A percentile compares a stretch with the other conserved stretches of the same genome.
Conservation (phyloP, 805 yeast species). For the Candida nonsorbophila region DNA sequence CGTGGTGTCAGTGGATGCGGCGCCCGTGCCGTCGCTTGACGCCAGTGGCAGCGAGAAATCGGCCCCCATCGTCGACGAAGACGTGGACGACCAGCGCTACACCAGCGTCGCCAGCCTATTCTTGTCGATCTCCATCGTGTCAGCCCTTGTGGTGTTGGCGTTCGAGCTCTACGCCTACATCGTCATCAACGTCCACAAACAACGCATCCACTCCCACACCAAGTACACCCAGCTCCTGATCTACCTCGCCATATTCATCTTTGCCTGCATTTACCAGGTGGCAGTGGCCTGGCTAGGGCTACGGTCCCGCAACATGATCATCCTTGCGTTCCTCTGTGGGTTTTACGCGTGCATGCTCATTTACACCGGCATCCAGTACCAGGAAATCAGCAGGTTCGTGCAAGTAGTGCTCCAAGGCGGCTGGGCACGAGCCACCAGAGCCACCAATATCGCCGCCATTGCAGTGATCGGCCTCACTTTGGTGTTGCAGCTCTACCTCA, state of each 20-base stretch:
- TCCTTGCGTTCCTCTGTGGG: conserved; percentile 31
- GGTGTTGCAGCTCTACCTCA: conserved; percentile 21
- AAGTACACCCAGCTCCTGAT: conserved; percentile 29
- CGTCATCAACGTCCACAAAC: conserved; percentile 28
- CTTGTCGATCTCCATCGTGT: conserved; percentile 22
- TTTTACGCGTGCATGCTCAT: conserved; percentile 40
- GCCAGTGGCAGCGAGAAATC: neutral
- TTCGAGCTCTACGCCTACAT: conserved; percentile 38
- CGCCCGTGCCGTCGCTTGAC: neutral
- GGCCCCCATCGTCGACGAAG: neutral
- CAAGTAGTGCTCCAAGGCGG: conserved; percentile 8
- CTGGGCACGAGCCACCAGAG: conserved; percentile 29
- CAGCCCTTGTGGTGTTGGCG: conserved; percentile 28
- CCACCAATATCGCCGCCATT: conserved; percentile 40
- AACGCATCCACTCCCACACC: conserved; percentile 9
- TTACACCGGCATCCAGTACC: conserved; percentile 43
- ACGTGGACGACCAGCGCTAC: conserved; percentile 3
- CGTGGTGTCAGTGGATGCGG: neutral
- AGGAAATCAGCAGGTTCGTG: conserved; percentile 28
- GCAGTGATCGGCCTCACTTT: conserved; percentile 32
- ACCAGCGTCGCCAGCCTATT: conserved; percentile 16
- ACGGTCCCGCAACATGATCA: conserved; percentile 31
- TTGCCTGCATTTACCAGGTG: conserved; percentile 40
- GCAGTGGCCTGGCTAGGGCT: conserved; percentile 34
- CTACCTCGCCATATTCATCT: conserved; percentile 43